Evolutionary conservation across 2,329 filamentous ascomycete genomes (phyloP).

Genomic region (Elsinoe necatrix): DNA sequence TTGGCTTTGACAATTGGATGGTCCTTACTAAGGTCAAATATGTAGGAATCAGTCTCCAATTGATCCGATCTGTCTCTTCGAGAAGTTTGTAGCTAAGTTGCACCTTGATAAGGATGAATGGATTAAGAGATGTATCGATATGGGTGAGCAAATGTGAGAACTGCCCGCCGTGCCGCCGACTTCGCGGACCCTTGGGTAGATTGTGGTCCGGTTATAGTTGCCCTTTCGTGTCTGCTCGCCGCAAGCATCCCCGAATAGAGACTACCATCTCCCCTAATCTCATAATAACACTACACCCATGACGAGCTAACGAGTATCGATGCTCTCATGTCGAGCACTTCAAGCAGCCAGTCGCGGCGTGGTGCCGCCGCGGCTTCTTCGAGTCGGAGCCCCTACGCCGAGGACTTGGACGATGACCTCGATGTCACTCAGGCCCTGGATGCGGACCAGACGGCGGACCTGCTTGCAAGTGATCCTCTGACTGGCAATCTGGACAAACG

Average conservation of each 20-base stretch:
- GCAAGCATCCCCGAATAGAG: constrained; percentile 2
- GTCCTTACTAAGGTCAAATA: too few relatives aligned
- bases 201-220: background rate
- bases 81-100: too few relatives aligned
- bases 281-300: background rate
- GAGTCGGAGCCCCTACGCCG: constrained; percentile 33
- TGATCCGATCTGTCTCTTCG: too few relatives aligned
- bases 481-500: constrained; percentile 38
- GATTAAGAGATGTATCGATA: too few relatives aligned
- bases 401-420: constrained; percentile 33
- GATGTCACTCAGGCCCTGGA: constrained; percentile 19
- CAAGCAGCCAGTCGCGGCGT: constrained; percentile 25
- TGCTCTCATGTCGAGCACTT: constrained; percentile 31
- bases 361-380: constrained; percentile 38
- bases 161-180: background rate
- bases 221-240: background rate
- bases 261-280: background rate
- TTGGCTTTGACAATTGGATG: too few relatives aligned
- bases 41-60: too few relatives aligned
- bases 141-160: background rate
- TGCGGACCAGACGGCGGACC: constrained; percentile 41
- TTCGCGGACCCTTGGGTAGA: background rate
- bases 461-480: constrained; percentile 27
- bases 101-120: background rate
- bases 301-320: constrained; percentile 4